Percentiles rank a stretch among this genome's conserved stretches.
Evolutionary conservation across 2,329 filamentous ascomycete species (phyloP).

Genomic region (Xylariomycetidae sp.): DNA sequence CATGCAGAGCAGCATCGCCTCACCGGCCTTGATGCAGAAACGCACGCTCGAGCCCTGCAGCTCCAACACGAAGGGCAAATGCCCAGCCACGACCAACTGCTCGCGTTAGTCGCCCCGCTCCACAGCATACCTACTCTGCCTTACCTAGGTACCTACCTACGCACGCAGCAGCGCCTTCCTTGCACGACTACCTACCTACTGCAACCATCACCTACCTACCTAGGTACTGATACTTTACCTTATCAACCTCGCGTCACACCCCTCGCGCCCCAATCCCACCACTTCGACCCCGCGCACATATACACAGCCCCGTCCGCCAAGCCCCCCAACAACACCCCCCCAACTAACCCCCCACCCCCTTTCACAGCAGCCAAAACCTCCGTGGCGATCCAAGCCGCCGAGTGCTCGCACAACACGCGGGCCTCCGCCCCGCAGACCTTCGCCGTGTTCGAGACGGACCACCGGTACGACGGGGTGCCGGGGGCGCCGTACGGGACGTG

Average conservation of each 20-base stretch:
- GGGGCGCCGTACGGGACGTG: conserved; percentile 44
- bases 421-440: conserved; percentile 28
- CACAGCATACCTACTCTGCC: neutral
- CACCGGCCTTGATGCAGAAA: conserved; percentile 2
- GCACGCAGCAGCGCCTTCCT: neutral
- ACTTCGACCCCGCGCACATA: too few species aligned
- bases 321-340: neutral
- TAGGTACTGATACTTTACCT: neutral
- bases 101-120: conserved; percentile 12
- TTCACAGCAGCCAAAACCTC: conserved; percentile 26
- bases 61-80: conserved; percentile 31
- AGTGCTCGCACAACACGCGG: conserved; percentile 33
- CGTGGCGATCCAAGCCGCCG: conserved; percentile 31
- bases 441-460: conserved; percentile 34
- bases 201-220: neutral
- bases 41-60: conserved; percentile 26
- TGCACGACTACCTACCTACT: neutral
- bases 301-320: too few species aligned
- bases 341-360: too few species aligned
- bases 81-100: conserved; percentile 23
- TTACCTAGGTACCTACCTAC: neutral
- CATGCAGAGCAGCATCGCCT: too few species aligned
- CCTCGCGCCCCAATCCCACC: too few species aligned
- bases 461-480: conserved; percentile 35
- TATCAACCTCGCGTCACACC: too few species aligned